Base-by-base conservation (phyloP, 768 basidiomycete genomes). In the Collybia sordida region DNA sequence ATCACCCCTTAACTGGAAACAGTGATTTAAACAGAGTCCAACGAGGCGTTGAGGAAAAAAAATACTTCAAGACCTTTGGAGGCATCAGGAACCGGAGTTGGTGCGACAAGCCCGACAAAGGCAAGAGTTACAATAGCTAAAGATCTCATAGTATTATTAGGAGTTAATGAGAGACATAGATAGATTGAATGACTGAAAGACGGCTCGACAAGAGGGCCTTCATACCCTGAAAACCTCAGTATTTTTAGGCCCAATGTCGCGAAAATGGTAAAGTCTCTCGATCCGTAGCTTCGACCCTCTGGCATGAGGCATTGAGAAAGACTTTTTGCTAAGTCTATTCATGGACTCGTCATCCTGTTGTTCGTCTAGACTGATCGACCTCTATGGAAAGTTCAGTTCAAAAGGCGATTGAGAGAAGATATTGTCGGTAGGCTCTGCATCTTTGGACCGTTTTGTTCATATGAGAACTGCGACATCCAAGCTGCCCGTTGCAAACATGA, bases 401-500 rank as follows among this genome's bases (percentile, higher is more conserved):
- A 56, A 50, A 28, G 61, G 61, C 6, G 61, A 60, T 17, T 53
- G 49, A 2, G 58, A 31, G 31, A 31, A 31, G 3, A 31, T 31
- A 31, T 40, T 15, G 31, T 48, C 39, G 11, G 39, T 25, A 4
- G 31, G 12, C 15, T 40, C 38, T 19, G 46, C 38, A 3, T 65
- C 60, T 2, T 66, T 62, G 14, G 56, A 51, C 15, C 70, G 67
- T 40, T 78, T 73, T 12, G 85, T 85, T 83, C 90, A 91, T 41
- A 91, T 79, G 23, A 84, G 76, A 38, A 92, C 79, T 1, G 76
- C 81, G 21, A 90, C 90, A 53, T 91, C 88, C 57, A 89, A 86
- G 50, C 81, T 82, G 31, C 89, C 90, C 1, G 87, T 86, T 6
- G 88, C 88, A 49, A 88, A 81, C 83, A 85, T 85, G 69, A 82